Evolutionary conservation across 1,139 yeast genomes (phyloP).

Genomic region (Komagataea norvegica): DNA sequence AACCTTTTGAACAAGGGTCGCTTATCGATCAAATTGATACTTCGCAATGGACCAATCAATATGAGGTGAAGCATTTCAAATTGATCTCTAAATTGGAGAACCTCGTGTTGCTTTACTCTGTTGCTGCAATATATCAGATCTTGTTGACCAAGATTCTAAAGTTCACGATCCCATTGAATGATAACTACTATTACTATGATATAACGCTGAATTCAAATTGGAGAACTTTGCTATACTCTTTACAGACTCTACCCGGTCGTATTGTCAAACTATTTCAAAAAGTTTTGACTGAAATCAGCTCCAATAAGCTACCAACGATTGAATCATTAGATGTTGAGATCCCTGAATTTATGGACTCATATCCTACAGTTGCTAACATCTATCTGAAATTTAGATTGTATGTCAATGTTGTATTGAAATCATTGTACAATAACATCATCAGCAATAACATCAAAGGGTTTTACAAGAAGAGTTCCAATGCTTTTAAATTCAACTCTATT

Average conservation of each 20-base stretch:
- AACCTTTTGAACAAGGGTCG: conserved; percentile 27
- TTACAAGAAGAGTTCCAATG: conserved; percentile 17
- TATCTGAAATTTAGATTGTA: conserved; percentile 16
- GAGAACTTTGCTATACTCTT: conserved; percentile 28
- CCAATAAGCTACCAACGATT: conserved; percentile 12
- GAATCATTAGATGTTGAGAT: conserved; percentile 11
- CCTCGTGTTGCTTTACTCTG: conserved; percentile 26
- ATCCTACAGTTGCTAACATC: conserved; percentile 12
- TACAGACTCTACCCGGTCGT: conserved; percentile 33
- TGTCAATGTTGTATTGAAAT: conserved; percentile 9
- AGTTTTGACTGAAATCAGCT: conserved; percentile 21
- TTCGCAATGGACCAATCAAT: not conserved
- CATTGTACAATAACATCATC: conserved; percentile 19
- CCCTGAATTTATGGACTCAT: conserved; percentile 14
- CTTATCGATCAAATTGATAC: conserved; percentile 14
- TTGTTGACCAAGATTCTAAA: conserved; percentile 28
- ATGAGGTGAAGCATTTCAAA: conserved; percentile 18
- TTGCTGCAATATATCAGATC: conserved; percentile 25
- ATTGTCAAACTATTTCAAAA: conserved; percentile 12
- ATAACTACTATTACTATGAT: conserved; percentile 29
- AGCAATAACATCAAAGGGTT: conserved; percentile 22
- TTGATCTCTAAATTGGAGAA: conserved; percentile 27
- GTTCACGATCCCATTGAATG: conserved; percentile 30
- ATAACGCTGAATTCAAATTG: conserved; percentile 25
- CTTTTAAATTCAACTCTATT: conserved; percentile 8